Evolutionary conservation across 768 basidiomycete genomes (phyloP).

Genomic region (Melanogaster broomeanus): DNA sequence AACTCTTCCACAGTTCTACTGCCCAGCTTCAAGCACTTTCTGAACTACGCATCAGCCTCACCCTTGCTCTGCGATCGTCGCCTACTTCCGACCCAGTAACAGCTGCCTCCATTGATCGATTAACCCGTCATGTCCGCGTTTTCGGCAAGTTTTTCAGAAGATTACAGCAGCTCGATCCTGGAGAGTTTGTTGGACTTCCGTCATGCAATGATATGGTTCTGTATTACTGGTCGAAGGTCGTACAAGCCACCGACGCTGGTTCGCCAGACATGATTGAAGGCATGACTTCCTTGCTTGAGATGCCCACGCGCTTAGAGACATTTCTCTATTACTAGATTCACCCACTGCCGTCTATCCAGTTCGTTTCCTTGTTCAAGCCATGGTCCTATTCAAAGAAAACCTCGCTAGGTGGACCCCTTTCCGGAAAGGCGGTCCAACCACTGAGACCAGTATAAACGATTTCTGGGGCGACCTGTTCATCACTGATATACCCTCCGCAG

Average conservation of each 20-base stretch:
- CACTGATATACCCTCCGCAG: conserved; percentile 36
- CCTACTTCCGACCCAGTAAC: conserved; percentile 37
- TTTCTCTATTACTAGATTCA: conserved; percentile 48
- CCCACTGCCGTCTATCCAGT: conserved; percentile 69
- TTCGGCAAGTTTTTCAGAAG: conserved; percentile 84
- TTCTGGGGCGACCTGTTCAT: neutral
- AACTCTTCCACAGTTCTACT: conserved; percentile 61
- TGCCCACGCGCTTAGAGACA: neutral
- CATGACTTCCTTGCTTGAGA: conserved; percentile 24
- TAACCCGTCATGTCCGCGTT: conserved; percentile 68
- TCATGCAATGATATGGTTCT: conserved; percentile 66
- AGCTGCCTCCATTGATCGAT: conserved; percentile 49
- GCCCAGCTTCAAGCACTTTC: conserved; percentile 56
- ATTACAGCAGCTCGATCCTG: conserved; percentile 59
- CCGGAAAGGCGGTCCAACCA: conserved; percentile 59
- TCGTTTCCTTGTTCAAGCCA: conserved; percentile 78
- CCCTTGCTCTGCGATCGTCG: conserved; percentile 43
- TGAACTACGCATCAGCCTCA: conserved; percentile 56
- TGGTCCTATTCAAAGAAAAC: conserved; percentile 85
- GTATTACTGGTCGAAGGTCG: conserved; percentile 82
- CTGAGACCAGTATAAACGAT: conserved; percentile 52
- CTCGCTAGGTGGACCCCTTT: conserved; percentile 74
- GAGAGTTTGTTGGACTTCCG: conserved; percentile 65
- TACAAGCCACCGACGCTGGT: conserved; percentile 58
- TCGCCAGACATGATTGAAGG: conserved; percentile 58